Conservation (phyloP, 371 early-diverging fungal species). For the Mortierella sp. region DNA sequence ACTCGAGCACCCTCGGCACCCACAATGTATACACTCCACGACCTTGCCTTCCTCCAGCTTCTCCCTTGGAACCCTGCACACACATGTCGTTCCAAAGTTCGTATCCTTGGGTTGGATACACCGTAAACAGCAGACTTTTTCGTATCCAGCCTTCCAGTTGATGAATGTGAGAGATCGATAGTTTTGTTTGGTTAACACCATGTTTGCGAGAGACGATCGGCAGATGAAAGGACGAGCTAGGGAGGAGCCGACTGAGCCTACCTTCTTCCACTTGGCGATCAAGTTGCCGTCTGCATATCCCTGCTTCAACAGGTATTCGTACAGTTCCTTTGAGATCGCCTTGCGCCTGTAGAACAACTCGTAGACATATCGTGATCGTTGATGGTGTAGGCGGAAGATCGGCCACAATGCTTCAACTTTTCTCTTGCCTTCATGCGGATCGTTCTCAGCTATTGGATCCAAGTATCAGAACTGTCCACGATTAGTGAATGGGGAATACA, state of each 20-base stretch:
- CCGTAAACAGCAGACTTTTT: conserved; percentile 96
- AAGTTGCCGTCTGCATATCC: conserved; percentile 94
- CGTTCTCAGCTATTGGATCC: conserved; percentile 86
- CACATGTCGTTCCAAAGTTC: conserved; percentile 97
- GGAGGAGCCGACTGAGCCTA: too few relatives aligned
- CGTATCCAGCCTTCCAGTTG: conserved; percentile 85
- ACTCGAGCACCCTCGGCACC: conserved; percentile 69
- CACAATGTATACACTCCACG: conserved; percentile 96
- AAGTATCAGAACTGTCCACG: too few relatives aligned
- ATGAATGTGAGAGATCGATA: too few relatives aligned
- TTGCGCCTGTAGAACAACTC: conserved; percentile 95
- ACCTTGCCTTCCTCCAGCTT: conserved; percentile 89
- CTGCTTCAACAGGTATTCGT: conserved; percentile 91
- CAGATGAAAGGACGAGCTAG: too few relatives aligned
- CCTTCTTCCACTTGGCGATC: conserved; percentile 99
- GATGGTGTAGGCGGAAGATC: conserved; percentile 97
- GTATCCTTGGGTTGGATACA: conserved; percentile 98
- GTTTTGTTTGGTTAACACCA: too few relatives aligned
- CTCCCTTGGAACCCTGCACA: conserved; percentile 96
- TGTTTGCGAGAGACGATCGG: too few relatives aligned
- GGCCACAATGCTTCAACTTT: conserved; percentile 95
- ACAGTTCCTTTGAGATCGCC: conserved; percentile 91
- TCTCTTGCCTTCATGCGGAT: conserved; percentile 94
- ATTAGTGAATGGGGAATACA: background rate
- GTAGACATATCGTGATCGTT: conserved; percentile 95